Conservation (phyloP, 2,329 filamentous ascomycete species). For the Xylaria polymorpha region DNA sequence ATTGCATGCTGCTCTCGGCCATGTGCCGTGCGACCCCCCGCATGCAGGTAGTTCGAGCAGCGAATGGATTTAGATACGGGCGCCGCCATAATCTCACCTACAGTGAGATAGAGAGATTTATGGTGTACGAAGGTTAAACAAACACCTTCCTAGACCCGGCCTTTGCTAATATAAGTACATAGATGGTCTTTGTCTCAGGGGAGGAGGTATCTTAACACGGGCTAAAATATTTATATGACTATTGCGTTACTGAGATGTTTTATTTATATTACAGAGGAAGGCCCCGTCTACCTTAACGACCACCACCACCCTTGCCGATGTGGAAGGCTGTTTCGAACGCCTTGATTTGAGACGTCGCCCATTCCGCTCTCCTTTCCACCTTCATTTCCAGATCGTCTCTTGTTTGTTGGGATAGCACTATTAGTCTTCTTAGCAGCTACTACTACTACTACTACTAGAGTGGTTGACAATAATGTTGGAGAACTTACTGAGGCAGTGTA, state of each 20-base stretch:
- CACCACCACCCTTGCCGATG: background rate
- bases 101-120: too few relatives aligned
- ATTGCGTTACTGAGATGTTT: background rate
- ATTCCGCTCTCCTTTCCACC: background rate
- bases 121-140: too few relatives aligned
- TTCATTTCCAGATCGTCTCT: background rate
- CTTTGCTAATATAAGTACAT: too few relatives aligned
- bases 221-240: too few relatives aligned
- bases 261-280: background rate
- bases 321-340: slow-evolving; percentile 22
- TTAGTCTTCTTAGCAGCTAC: background rate
- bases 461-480: too few relatives aligned
- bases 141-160: too few relatives aligned
- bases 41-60: background rate
- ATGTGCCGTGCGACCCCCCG: background rate
- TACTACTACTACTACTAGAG: background rate
- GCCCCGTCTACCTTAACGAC: background rate
- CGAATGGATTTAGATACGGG: background rate
- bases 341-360: slow-evolving; percentile 24
- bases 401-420: slow-evolving; percentile 12
- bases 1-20: slow-evolving; percentile 1
- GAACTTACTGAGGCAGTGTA: slow-evolving; percentile 18
- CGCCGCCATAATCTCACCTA: too few relatives aligned
- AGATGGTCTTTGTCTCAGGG: too few relatives aligned
- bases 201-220: too few relatives aligned